Conservation (phyloP, 2,329 filamentous ascomycete genomes). For the Cytospora mali region DNA sequence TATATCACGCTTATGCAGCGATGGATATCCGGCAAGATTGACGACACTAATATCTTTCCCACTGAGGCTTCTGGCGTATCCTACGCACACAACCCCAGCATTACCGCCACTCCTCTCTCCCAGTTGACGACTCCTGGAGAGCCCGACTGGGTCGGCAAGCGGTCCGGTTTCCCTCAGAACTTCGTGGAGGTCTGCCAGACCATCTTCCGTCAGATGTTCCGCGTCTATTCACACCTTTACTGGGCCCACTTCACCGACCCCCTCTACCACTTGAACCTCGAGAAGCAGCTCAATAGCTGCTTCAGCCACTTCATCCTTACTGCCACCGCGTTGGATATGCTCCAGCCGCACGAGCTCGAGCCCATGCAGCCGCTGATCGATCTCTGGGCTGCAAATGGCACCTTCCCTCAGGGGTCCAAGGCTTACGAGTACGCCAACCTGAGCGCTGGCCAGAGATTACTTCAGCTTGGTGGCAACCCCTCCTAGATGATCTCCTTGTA, state of each 20-base stretch:
- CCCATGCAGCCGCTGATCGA: constrained; percentile 95
- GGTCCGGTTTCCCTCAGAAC: constrained; percentile 87
- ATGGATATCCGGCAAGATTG: constrained; percentile 96
- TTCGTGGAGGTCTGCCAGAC: constrained; percentile 90
- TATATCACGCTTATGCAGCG: constrained; percentile 96
- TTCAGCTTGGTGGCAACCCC: constrained; percentile 46
- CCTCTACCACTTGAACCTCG: constrained; percentile 79
- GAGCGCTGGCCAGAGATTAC: constrained; percentile 59
- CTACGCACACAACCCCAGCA: constrained; percentile 63
- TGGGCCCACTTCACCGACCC: constrained; percentile 90
- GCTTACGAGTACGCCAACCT: constrained; percentile 68
- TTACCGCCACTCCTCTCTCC: constrained; percentile 61
- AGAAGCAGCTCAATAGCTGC: constrained; percentile 83
- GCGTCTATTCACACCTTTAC: constrained; percentile 96
- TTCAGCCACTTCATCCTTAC: constrained; percentile 85
- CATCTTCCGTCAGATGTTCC: constrained; percentile 98
- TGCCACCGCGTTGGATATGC: constrained; percentile 78
- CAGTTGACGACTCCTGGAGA: constrained; percentile 64
- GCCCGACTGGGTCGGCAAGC: constrained; percentile 82
- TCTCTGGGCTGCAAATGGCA: constrained; percentile 85
- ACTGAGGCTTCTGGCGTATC: constrained; percentile 76
- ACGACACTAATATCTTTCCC: constrained; percentile 86
- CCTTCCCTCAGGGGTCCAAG: constrained; percentile 76
- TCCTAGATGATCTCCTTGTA: not conserved
- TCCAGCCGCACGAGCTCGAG: constrained; percentile 87